A percentile compares a stretch with the other conserved stretches of the same genome.
These are phyloP conservation scores for Chimonanthus praecox DNA, from an alignment of 164 flowering plant species.

Conservation along the genomic window DNA sequence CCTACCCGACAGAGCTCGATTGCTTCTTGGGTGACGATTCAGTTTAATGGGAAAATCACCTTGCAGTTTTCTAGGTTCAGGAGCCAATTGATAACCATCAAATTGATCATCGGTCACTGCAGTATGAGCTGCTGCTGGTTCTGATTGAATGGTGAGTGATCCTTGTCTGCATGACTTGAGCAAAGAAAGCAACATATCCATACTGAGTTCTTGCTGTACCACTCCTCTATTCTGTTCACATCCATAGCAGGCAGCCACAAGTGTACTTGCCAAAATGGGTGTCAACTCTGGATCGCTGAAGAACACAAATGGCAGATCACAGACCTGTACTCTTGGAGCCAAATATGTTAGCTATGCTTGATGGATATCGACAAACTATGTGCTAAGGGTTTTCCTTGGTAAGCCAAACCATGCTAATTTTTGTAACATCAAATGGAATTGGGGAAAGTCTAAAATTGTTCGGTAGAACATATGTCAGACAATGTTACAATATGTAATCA, in stretches of 20 bases:
- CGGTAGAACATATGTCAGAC: background rate
- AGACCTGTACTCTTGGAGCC: conserved; percentile 46
- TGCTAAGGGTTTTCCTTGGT: background rate
- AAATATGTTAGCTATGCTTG: conserved; percentile 17
- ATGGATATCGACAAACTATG: background rate
- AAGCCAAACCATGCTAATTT: background rate
- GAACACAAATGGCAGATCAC: conserved; percentile 90
- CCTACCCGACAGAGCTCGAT: conserved; percentile 33
- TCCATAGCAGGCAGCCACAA: conserved; percentile 82
- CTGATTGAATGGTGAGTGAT: conserved; percentile 21
- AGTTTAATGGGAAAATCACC: conserved; percentile 33
- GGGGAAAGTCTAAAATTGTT: too few species aligned
- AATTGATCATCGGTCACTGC: conserved; percentile 24
- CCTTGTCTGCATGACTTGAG: conserved; percentile 67
- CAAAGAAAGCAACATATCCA: conserved; percentile 79
- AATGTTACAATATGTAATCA: too few species aligned
- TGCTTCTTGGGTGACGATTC: conserved; percentile 33
- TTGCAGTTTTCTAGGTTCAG: conserved; percentile 40
- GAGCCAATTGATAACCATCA: conserved; percentile 32
- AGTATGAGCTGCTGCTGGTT: conserved; percentile 18
- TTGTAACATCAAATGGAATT: too few species aligned
- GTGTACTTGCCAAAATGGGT: conserved; percentile 76
- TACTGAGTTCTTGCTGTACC: conserved; percentile 82
- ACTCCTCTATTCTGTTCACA: conserved; percentile 81
- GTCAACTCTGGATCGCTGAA: conserved; percentile 87